Evolutionary conservation across 768 basidiomycete genomes (phyloP), one percentile per base, ranked within the genome.

Genomic region (Naematelia encephala): DNA sequence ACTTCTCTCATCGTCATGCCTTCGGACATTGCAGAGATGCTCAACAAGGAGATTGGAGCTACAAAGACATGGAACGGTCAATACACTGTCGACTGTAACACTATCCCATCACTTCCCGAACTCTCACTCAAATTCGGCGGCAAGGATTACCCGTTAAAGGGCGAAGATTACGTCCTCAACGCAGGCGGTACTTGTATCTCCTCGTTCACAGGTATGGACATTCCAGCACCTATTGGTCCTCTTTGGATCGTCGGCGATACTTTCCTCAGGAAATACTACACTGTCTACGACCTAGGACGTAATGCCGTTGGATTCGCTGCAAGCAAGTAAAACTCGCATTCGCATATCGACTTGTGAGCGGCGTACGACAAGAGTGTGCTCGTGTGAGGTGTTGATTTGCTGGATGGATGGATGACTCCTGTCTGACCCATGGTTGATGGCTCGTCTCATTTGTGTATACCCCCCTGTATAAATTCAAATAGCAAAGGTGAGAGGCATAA

Each of bases 11-110:
- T 98, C 68, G 94, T 88, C 50, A 81, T 94, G 51, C 94, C 94
- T 51, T 86, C 87, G 57, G 94, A 98, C 72, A 83, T 98, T 54
- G 93, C 96, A 53, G 96, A 99, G 82, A 90, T 99, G 90, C 81
- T 99, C 70, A 98, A 99, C 74, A 75, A 74, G 59, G 76, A 77
- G 76, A 96, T 99, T 54, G 96, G 96, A 59, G 94, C 94, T 13
- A 88, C 84, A 80, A 90, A 87, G 73, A 85, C 87, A 1, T 98
- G 93, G 93, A 96, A 89, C 73, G 96, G 94, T 42, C 94, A 97
- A 78, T 96, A 94, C 74, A 85, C 85, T 23, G 81, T 99, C 61
- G 90, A 92, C 64, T 98, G 96, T 77, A 79, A 84, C 60, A 91
- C 84, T 72, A 87, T 98, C 62, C 81, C 89, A n/a, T 75, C 72